These are phyloP conservation scores for Trifolium dubium DNA, from an alignment of 306 rosid species.

Conservation along the genomic window DNA sequence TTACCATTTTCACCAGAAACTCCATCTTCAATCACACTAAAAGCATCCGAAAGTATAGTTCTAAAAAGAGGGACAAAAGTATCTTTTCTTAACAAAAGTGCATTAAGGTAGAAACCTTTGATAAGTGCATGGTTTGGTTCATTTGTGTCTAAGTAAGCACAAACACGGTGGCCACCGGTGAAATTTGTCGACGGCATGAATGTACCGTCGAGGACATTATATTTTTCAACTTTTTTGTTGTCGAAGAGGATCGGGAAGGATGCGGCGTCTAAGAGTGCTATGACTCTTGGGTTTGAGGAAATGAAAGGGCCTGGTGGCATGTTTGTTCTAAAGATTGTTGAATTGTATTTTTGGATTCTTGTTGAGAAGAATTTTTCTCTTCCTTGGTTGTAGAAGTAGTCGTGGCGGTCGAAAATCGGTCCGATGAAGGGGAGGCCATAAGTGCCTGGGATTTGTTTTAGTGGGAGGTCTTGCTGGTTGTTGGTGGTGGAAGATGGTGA, in stretches of 20 bases:
- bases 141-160: conserved; percentile 65
- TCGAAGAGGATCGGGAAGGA: conserved; percentile 72
- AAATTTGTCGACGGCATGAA: conserved; percentile 73
- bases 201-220: conserved; percentile 71
- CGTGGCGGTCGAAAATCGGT: conserved; percentile 56
- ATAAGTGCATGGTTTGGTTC: conserved; percentile 59
- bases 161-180: conserved; percentile 74
- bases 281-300: conserved; percentile 55
- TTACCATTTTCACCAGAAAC: not conserved
- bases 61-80: conserved; percentile 60
- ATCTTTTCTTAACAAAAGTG: conserved; percentile 45
- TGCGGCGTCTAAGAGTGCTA: conserved; percentile 60
- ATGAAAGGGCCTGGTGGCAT: conserved; percentile 84
- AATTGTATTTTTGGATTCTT: conserved; percentile 45
- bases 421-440: conserved; percentile 66
- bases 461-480: conserved; percentile 38
- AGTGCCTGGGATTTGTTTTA: conserved; percentile 67
- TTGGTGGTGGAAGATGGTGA: not conserved
- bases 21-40: conserved; percentile 46
- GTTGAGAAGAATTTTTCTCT: conserved; percentile 58
- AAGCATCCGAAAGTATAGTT: conserved; percentile 32
- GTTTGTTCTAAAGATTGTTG: conserved; percentile 76
- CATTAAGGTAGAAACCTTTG: conserved; percentile 50
- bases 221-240: conserved; percentile 59
- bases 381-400: conserved; percentile 77